Evolutionary conservation across 1,284 basidiomycete genomes (phyloP).

Genomic region (Cutaneotrichosporon cyanovorans): DNA sequence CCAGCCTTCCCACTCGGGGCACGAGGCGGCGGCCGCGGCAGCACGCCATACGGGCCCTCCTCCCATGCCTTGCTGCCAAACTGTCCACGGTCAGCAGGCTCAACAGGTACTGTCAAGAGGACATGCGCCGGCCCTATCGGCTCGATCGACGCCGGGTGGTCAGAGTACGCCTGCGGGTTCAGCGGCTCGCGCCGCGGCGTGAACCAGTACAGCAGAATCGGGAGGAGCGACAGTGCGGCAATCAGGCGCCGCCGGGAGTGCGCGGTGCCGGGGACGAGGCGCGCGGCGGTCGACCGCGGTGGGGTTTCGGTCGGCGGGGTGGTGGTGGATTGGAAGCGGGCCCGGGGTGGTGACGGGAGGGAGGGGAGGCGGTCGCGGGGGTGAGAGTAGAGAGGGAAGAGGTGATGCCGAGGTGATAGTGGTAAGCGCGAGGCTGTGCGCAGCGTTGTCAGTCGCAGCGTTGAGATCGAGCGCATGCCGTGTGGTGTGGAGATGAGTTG

Average conservation of each 20-base stretch:
- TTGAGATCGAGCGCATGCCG: no score
- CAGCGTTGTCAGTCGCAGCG: no score
- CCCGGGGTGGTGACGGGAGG: no score
- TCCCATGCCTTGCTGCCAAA: constrained; percentile 3
- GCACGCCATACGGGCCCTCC: background rate
- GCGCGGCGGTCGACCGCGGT: background rate
- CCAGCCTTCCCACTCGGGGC: constrained; percentile 1
- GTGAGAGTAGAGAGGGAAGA: no score
- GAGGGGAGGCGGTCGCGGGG: no score
- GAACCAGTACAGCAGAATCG: constrained; percentile 7
- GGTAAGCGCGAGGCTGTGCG: no score
- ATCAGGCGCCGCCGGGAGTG: constrained; percentile 2
- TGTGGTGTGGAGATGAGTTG: no score
- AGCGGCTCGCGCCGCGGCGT: constrained; percentile 1
- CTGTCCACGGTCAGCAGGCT: background rate
- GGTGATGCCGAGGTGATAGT: no score
- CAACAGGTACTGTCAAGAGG: constrained; percentile 17
- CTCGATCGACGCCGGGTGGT: constrained; percentile 18
- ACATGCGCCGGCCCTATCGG: constrained; percentile 28
- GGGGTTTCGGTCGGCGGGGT: no score
- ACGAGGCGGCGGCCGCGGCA: constrained; percentile 3
- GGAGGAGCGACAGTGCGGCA: constrained; percentile 7
- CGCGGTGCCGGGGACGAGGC: constrained; percentile 1
- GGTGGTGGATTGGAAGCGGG: no score
- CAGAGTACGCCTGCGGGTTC: constrained; percentile 32